Evolutionary conservation across 306 rosid genomes (phyloP).

Genomic region (Citrullus amarus): DNA sequence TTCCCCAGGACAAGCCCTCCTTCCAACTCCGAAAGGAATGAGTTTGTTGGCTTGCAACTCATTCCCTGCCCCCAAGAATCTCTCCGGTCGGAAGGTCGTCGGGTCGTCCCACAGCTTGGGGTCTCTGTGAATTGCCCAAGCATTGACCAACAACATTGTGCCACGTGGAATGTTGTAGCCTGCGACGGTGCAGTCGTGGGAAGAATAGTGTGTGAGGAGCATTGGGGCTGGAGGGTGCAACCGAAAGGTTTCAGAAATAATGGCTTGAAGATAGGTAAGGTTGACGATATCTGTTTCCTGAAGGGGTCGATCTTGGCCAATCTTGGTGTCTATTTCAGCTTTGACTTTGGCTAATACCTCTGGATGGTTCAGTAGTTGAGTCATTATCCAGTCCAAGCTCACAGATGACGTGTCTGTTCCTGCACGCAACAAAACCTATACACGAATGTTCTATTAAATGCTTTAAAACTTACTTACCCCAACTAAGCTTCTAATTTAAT

Average conservation of each 20-base stretch:
- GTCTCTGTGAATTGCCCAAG: background rate
- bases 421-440: background rate
- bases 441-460: no score
- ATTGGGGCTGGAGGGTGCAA: background rate
- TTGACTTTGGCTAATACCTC: background rate
- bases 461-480: no score
- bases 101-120: background rate
- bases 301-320: background rate
- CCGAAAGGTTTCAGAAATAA: background rate
- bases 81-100: background rate
- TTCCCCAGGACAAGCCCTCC: conserved; percentile 19
- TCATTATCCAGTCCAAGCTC: background rate
- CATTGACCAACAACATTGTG: background rate
- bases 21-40: conserved; percentile 14
- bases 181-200: background rate
- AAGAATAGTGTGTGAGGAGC: background rate
- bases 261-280: background rate
- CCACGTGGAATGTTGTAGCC: conserved; percentile 2
- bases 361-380: background rate
- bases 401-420: background rate
- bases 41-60: background rate
- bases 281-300: background rate
- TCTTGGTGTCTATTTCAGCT: background rate
- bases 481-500: no score
- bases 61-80: background rate